Evolutionary conservation across 2,329 filamentous ascomycete species (phyloP), one percentile per base, ranked within the genome.

Genomic region (Neofusicoccum sp.): DNA sequence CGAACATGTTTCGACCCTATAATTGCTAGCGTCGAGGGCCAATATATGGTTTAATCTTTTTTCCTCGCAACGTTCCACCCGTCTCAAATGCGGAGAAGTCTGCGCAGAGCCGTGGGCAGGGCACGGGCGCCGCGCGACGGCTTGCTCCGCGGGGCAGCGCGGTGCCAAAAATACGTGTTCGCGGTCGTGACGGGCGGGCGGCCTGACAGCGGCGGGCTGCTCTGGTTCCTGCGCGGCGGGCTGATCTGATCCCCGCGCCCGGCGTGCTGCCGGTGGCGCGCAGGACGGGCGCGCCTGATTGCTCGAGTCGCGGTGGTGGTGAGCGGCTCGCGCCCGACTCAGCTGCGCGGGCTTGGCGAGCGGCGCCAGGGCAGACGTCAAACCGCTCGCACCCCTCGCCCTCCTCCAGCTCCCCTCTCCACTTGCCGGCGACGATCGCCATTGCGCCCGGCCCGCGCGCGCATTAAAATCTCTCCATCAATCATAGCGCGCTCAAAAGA

Each of bases 401-500:
- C 36, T 3, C 36, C n/a, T 5, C 14, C 4, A 16, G 28, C 28
- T n/a, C 30, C 45, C 16, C 26, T 30, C 45, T 49, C 45, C 45
- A 49, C 45, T 33, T 20, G 30, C 45, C 45, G 30, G n/a, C 45
- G 30, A 49, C 30, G 45, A 49, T 49, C 45, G 45, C 36, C 51
- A 56, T 56, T 53, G 49, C 24, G 20, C 36, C 49, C 49, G 41
- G 33, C 31, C 31, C 38, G 48, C 48, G 33, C 34, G 34, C 48
- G 51, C 51, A 56, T 56, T 43, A 56, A 56, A 56, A 31, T 43
- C 51, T 56, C 51, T 56, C 51, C 51, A 56, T 56, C 51, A 56
- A 56, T 56, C 51, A 56, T 33, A 41, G 49, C n/a, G 20, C 8
- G 7, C 12, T 24, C n/a, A 20, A 40, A 14, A 3, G 11, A 34